Evolutionary conservation across 768 basidiomycete species (phyloP), one percentile per base, ranked within the genome.

Genomic region (Phaeotremella skinneri): DNA sequence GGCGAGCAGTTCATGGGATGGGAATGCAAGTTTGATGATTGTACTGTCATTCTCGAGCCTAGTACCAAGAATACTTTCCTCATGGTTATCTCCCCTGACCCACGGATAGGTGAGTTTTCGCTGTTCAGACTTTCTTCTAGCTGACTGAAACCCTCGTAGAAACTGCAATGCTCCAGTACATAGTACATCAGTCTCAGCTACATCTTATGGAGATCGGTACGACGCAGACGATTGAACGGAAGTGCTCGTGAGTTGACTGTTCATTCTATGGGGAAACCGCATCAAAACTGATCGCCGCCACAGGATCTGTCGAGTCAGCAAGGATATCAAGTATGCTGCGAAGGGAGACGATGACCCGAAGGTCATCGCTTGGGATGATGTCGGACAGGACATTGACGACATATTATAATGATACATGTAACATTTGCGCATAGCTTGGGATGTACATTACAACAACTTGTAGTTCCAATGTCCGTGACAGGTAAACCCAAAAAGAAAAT

Each of bases 41-140:
- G 73, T 34, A 66, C 66, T 1, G 62, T 76, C 32, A 62, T 74
- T 55, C 82, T 98, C 23, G 92, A 96, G 66, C 88, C 90, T 67
- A 84, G 97, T 81, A 96, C 94, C 25, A 82, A 83, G 68, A 96
- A 96, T 75, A 94, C 93, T 0, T 98, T 91, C 68, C 86, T 97
- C 49, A 81, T 98, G 70, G 83, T 96, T 54, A 84, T 98, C 39
- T 87, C 90, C 9, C 89, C 91, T 64, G 86, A 94, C 72, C 89
- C 90, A 0, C 85, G 87, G 77, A 87, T 92, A 73, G 90, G 91
- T 91, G 62, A 62, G 82, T 76, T 13, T 13, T 20, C 21, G 43
- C 21, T 13, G 13, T 45, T 23, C 43, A 13, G 43, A 20, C 9
- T 9, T 21, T 11, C 54, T 47, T 51, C 5, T 21, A 26, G 48